Percentiles rank a stretch among this genome's conserved stretches.
Evolutionary conservation across 176 grass and related monocot genomes (phyloP).

Genomic region (Triticum monococcum): DNA sequence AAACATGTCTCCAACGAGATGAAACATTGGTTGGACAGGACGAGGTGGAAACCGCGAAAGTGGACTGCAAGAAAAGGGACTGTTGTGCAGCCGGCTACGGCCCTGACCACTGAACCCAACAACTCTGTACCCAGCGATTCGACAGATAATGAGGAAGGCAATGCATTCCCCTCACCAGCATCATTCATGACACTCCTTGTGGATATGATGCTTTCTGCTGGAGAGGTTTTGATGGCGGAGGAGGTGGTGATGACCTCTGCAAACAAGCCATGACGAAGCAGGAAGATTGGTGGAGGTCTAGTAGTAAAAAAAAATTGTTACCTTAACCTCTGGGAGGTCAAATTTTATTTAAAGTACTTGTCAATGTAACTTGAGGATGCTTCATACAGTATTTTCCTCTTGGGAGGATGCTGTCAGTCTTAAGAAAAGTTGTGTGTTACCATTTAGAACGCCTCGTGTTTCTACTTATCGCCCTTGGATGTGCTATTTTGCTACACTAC

Average conservation of each 20-base stretch:
- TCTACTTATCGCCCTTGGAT: background rate
- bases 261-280: background rate
- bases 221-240: slow-evolving; percentile 16
- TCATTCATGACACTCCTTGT: background rate
- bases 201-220: slow-evolving; percentile 9
- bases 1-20: background rate
- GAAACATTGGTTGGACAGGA: background rate
- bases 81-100: background rate
- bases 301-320: background rate
- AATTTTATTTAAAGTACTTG: background rate
- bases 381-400: background rate
- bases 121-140: too few species aligned
- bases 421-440: background rate
- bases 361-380: background rate
- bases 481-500: background rate
- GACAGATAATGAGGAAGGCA: too few species aligned
- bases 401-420: background rate
- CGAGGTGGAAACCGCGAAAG: background rate
- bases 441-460: background rate
- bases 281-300: background rate
- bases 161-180: too few species aligned
- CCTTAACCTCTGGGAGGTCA: background rate
- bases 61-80: background rate
- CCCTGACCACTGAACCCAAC: too few species aligned
- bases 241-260: background rate